Base-by-base conservation (phyloP, 2,329 filamentous ascomycete species). In the Fusarium piperis region DNA sequence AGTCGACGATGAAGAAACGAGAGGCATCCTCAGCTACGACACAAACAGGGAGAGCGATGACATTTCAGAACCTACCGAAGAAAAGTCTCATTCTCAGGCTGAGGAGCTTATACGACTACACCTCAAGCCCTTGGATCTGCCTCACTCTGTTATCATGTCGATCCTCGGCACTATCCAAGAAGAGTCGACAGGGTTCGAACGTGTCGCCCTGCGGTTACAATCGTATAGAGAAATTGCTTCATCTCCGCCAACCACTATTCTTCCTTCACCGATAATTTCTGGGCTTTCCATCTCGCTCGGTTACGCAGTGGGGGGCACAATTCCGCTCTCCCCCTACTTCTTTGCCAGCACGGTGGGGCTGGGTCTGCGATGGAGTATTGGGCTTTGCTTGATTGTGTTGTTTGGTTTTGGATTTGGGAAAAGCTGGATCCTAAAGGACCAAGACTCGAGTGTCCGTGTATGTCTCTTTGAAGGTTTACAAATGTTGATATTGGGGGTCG, bases 321-420 rank as follows among this genome's bases (percentile, higher is more conserved):
- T 92, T 30, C 90, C 90, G 0, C 80, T 92, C 12, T 78, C 89
- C 26, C 90, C 90, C 0, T 92, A 92, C 77, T 87, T 92, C 64
- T 87, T 90, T 60, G 78, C 82, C 16, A 51, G 69, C 3, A 81
- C 78, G 2, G 80, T 85, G 0, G 79, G 76, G 0, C 58, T 74
- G 6, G 84, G 81, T 2, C 79, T 93, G 30, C 83, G 83, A 15
- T 88, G 86, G 79, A 90, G 87, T 46, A 85, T 88, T 10, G 81
- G 78, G 1, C 79, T 90, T 4, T 90, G 89, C 78, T 78, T 88
- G 1, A 56, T 88, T 2, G 85, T 87, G 0, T 75, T 91, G 3
- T 88, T 90, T 71, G 68, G 79, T 0, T 91, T 90, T 74, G 89
- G 89, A 4, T 85, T 85, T n/a, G 82, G 81, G 0, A 90, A 90